Conservation (phyloP, 768 basidiomycete genomes). For the Suillus tomentosus region DNA sequence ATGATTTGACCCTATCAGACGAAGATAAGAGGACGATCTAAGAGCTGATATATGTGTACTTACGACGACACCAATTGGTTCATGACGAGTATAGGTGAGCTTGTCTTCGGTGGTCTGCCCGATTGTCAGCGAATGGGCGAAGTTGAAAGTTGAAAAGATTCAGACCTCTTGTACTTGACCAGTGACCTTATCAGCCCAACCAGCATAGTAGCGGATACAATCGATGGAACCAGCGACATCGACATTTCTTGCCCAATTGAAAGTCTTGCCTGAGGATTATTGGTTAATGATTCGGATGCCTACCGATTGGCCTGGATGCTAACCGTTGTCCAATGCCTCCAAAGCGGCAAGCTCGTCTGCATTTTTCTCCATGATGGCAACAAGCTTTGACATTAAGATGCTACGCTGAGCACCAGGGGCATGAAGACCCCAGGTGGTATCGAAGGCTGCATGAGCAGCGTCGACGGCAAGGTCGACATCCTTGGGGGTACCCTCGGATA, state of each 20-base stretch:
- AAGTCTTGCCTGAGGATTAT: conserved; percentile 52
- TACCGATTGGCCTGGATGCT: conserved; percentile 2
- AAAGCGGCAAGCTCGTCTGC: conserved; percentile 68
- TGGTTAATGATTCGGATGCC: not conserved
- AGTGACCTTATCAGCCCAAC: conserved; percentile 86
- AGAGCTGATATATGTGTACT: conserved; percentile 23
- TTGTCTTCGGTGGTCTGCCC: conserved; percentile 41
- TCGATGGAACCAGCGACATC: conserved; percentile 54
- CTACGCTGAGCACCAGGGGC: conserved; percentile 53
- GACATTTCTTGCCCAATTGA: conserved; percentile 44
- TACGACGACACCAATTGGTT: conserved; percentile 60
- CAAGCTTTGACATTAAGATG: conserved; percentile 61
- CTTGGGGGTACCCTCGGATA: conserved; percentile 60
- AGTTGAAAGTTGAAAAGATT: not conserved
- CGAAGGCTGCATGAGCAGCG: conserved; percentile 61
- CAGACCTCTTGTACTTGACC: conserved; percentile 69
- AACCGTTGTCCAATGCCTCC: conserved; percentile 71
- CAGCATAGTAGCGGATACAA: conserved; percentile 78
- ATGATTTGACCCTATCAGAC: no score
- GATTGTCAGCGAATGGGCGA: not conserved
- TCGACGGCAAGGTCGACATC: conserved; percentile 81
- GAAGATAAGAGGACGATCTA: no score
- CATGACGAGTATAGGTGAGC: conserved; percentile 68
- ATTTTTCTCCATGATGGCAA: conserved; percentile 62
- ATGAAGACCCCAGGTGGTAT: conserved; percentile 71